Percentiles rank a stretch among this genome's conserved stretches.
Conservation (phyloP, 768 basidiomycete genomes). For the Mycena epipterygia region DNA sequence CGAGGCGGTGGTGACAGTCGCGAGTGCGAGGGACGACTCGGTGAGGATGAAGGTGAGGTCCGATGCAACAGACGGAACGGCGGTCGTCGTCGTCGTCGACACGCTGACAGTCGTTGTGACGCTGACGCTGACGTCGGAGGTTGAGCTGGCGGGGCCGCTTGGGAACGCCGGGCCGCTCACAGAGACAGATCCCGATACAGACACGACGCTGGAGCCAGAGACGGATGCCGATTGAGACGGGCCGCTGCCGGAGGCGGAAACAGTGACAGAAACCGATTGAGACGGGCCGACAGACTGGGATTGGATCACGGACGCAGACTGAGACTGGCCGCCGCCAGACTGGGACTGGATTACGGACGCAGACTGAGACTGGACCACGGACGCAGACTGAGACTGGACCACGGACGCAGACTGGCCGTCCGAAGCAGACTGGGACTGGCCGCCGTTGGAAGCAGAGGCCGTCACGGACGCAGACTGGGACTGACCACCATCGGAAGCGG, state of each 20-base stretch:
- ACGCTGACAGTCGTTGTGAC: conserved; percentile 7
- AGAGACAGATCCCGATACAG: neutral
- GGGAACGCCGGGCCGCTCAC: conserved; percentile 12
- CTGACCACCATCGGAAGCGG: neutral
- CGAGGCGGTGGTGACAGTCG: conserved; percentile 45
- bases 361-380: no score
- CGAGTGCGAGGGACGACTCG: conserved; percentile 56
- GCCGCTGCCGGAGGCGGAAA: no score
- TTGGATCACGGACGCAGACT: no score
- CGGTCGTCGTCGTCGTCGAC: conserved; percentile 34
- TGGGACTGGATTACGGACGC: no score
- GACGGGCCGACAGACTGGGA: no score
- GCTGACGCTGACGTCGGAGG: conserved; percentile 10
- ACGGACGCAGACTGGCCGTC: neutral
- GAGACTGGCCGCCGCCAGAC: no score
- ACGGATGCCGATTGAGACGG: neutral
- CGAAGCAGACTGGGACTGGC: neutral
- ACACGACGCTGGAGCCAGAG: neutral
- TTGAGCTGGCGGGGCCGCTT: neutral
- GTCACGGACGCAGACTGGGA: neutral
- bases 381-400: no score
- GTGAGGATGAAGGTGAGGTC: conserved; percentile 61
- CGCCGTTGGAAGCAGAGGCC: neutral
- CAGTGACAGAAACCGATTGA: no score
- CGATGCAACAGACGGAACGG: conserved; percentile 49